Evolutionary conservation across 768 basidiomycete genomes (phyloP), one percentile per base, ranked within the genome.

Genomic region (Russula virescens): DNA sequence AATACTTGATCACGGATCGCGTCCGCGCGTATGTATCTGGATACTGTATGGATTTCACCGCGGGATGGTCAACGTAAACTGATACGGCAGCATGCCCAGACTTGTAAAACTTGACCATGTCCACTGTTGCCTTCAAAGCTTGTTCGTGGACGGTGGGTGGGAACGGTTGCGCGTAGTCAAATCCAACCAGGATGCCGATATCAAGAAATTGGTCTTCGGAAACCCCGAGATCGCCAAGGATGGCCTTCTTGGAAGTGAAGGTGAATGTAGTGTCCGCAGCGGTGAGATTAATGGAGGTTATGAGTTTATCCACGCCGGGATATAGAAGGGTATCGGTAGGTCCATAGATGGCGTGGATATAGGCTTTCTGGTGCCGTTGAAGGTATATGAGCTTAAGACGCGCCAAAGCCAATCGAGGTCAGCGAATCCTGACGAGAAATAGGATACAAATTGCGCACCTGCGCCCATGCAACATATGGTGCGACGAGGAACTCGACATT

Each of bases 401-500:
- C 56, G 51, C 45, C 34, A 61, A 42, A 47, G 47, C 50, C 46
- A 40, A 23, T 63, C 40, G 31, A 42, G 57, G 47, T 52, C 25
- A 31, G 45, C 46, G 31, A 59, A 34, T 31, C 55, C 58, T 1
- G 31, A n/a, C 10, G 0, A n/a, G 25, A n/a, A 48, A 48, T 31
- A 47, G 38, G 57, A 45, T 50, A 51, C 60, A 49, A 13, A 48
- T 42, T 47, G 80, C 88, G 69, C 71, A 95, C 95, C 84, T 98
- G 96, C 49, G 96, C 90, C 88, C 91, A 94, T 40, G 94, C 88
- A 57, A 92, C 79, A 75, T 98, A 98, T 13, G 97, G 97, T 50
- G 97, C 95, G 62, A 98, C 87, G 51, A 98, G 81, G 72, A 94
- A 98, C 76, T 98, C 96, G 62, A 97, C 94, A 68, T 91, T 91